Conservation (phyloP, 805 yeast species). For the Cyberlindnera xishuangbannaensis region DNA sequence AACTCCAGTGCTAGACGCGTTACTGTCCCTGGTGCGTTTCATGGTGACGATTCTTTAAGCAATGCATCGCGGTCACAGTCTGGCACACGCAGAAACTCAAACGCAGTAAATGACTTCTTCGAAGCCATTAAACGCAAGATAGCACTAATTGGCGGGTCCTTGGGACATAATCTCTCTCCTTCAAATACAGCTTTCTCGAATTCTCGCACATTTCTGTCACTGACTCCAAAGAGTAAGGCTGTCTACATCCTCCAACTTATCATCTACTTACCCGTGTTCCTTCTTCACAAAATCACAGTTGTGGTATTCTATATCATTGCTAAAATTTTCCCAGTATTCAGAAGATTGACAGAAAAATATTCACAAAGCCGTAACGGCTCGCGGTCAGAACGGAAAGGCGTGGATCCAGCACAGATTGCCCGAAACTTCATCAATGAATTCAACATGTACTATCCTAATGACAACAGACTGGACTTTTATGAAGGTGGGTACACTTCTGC, state of each 20-base stretch:
- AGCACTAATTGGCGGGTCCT: slow-evolving; percentile 18
- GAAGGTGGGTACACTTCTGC: slow-evolving; percentile 82
- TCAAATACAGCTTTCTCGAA: slow-evolving; percentile 17
- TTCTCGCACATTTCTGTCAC: slow-evolving; percentile 8
- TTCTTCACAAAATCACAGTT: slow-evolving; percentile 26
- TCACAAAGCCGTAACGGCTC: slow-evolving; percentile 34
- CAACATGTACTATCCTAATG: slow-evolving; percentile 37
- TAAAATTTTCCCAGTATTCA: slow-evolving; percentile 32
- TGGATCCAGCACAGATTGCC: slow-evolving; percentile 50
- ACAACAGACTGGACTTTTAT: slow-evolving; percentile 33
- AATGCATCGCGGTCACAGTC: background rate
- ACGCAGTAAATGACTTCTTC: slow-evolving; percentile 19
- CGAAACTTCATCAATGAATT: slow-evolving; percentile 44
- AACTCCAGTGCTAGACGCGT: slow-evolving; percentile 13
- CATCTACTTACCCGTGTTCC: slow-evolving; percentile 29
- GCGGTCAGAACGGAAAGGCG: slow-evolving; percentile 29
- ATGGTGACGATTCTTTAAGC: slow-evolving; percentile 11
- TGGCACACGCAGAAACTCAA: slow-evolving; percentile 9
- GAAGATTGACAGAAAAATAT: slow-evolving; percentile 29
- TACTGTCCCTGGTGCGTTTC: slow-evolving; percentile 18
- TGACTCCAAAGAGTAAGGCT: slow-evolving; percentile 23
- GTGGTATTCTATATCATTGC: slow-evolving; percentile 24
- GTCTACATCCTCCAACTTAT: slow-evolving; percentile 26
- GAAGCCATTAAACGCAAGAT: slow-evolving; percentile 23
- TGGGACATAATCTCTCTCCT: slow-evolving; percentile 25